These are phyloP conservation scores for Podospora pseudocomata DNA, from an alignment of 495 filamentous ascomycete species.

Conservation along the genomic window DNA sequence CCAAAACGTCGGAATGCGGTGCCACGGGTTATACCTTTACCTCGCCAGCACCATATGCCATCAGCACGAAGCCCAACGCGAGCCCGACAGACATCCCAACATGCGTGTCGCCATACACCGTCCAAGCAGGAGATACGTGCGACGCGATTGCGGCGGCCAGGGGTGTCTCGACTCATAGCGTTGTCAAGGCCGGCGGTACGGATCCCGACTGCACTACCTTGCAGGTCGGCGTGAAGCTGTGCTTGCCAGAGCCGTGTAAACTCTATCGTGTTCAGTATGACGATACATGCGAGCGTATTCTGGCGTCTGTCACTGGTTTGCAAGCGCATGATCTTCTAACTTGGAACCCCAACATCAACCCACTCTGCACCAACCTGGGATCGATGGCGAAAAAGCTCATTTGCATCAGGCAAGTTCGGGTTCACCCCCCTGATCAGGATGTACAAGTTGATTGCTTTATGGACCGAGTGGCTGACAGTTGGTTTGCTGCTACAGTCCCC, in stretches of 20 bases:
- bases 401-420: too few species aligned
- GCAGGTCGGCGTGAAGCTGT: slow-evolving; percentile 12
- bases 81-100: background rate
- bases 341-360: slow-evolving; percentile 17
- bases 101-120: background rate
- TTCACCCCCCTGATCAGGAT: too few species aligned
- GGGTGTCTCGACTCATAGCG: slow-evolving; percentile 15
- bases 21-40: background rate
- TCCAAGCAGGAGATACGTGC: slow-evolving; percentile 19
- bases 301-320: slow-evolving; percentile 8
- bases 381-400: too few species aligned
- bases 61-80: background rate
- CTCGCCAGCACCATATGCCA: background rate
- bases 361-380: slow-evolving; percentile 10
- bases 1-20: background rate
- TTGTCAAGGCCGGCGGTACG: slow-evolving; percentile 24
- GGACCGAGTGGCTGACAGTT: too few species aligned
- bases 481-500: too few species aligned
- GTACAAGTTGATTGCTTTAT: too few species aligned
- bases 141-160: slow-evolving; percentile 16
- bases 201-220: slow-evolving; percentile 10
- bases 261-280: slow-evolving; percentile 2
- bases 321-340: slow-evolving; percentile 10
- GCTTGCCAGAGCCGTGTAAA: slow-evolving; percentile 14
- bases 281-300: slow-evolving; percentile 21